Evolutionary conservation across 495 filamentous ascomycete genomes (phyloP).

Genomic region (Podospora appendiculata): DNA sequence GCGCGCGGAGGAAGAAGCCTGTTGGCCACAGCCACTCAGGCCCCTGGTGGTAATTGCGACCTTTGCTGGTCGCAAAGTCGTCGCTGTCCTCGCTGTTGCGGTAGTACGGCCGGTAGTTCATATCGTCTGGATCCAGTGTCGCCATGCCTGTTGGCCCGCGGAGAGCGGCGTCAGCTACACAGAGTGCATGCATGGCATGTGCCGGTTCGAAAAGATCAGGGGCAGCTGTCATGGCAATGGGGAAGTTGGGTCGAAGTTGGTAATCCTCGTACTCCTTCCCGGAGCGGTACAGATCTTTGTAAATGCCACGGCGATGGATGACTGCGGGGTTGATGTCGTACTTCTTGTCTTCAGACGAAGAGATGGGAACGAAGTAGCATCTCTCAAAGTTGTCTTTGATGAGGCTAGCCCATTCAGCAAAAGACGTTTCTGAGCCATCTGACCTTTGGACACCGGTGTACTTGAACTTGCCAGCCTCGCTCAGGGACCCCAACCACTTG

Average conservation of each 20-base stretch:
- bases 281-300: slow-evolving; percentile 90
- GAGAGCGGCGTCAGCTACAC: slow-evolving; percentile 67
- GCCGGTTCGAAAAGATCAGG: slow-evolving; percentile 74
- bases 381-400: slow-evolving; percentile 84
- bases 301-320: slow-evolving; percentile 87
- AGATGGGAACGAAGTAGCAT: slow-evolving; percentile 75
- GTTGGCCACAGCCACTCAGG: slow-evolving; percentile 99
- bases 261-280: slow-evolving; percentile 97
- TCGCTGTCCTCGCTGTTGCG: slow-evolving; percentile 86
- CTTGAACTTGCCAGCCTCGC: slow-evolving; percentile 57
- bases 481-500: slow-evolving; percentile 64
- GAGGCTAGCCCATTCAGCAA: slow-evolving; percentile 69
- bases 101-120: slow-evolving; percentile 91
- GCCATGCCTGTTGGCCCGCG: slow-evolving; percentile 90
- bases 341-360: slow-evolving; percentile 56
- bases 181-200: slow-evolving; percentile 71
- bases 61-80: slow-evolving; percentile 85
- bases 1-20: slow-evolving; percentile 85
- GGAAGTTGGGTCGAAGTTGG: slow-evolving; percentile 88
- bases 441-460: slow-evolving; percentile 60
- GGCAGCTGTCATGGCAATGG: slow-evolving; percentile 91
- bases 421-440: slow-evolving; percentile 56
- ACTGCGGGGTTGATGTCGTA: slow-evolving; percentile 75
- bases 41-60: slow-evolving; percentile 95
- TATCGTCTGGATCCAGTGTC: slow-evolving; percentile 84